A percentile compares a stretch with the other conserved stretches of the same genome.
phyloP scores from a whole-genome alignment of 2,329 filamentous ascomycete species.

The Venturia asperata region DNA sequence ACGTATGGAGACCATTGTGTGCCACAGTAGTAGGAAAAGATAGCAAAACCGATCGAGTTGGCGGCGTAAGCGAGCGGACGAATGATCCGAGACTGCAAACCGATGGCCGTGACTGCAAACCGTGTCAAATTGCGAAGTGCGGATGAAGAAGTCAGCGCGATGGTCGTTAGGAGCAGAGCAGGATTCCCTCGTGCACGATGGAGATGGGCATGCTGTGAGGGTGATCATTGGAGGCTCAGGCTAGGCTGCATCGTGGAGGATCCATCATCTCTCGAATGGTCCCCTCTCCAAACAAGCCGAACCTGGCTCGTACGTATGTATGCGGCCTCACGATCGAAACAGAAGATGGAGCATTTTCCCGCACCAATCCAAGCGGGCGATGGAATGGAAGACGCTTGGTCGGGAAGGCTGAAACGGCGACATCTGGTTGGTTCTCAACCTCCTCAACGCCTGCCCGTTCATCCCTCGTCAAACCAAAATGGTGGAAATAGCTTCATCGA shows the following conservation, averaged over 20 bases:
- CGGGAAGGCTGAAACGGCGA: not conserved
- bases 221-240: not conserved
- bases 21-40: too few species aligned
- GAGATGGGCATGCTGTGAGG: constrained; percentile 1
- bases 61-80: too few species aligned
- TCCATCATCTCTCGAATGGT: not conserved
- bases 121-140: not conserved
- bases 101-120: not conserved
- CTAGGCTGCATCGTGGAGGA: not conserved
- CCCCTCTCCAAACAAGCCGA: not conserved
- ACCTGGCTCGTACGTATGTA: not conserved
- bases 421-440: not conserved
- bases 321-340: constrained; percentile 5
- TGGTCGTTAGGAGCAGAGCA: not conserved
- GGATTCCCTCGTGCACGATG: not conserved
- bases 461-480: not conserved
- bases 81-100: not conserved
- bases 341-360: not conserved
- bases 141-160: not conserved
- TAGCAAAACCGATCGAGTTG: too few species aligned
- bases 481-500: not conserved
- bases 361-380: not conserved
- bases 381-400: not conserved
- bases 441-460: not conserved
- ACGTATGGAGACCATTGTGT: too few species aligned